Conservation (phyloP, 208 protist genomes). For the Leishmania tarentolae region DNA sequence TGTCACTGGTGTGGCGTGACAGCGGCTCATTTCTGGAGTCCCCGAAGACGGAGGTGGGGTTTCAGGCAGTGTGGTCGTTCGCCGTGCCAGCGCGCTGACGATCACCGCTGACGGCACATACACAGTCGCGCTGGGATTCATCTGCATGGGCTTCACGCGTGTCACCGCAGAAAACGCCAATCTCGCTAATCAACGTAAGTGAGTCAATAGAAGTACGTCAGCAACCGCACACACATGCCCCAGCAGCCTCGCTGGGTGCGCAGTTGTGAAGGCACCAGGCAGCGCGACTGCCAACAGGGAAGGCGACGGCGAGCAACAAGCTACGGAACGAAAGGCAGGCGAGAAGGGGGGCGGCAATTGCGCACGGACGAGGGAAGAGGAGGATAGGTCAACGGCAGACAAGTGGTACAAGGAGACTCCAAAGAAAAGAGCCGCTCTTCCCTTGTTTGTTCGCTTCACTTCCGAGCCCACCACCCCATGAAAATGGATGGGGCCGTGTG, state of each 20-base stretch:
- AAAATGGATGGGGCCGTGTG: not conserved
- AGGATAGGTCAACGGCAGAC: not conserved
- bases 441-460: not conserved
- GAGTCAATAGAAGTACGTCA: not conserved
- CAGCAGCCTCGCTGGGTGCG: not conserved
- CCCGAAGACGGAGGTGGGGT: not conserved
- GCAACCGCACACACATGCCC: not conserved
- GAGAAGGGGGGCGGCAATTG: not conserved
- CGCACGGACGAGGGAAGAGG: not conserved
- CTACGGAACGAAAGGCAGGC: not conserved
- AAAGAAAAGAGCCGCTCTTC: not conserved
- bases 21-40: not conserved
- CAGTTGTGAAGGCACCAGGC: not conserved
- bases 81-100: slow-evolving; percentile 5
- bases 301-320: not conserved
- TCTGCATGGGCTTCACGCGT: not conserved
- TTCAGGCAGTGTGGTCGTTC: slow-evolving; percentile 2
- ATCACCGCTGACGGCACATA: slow-evolving; percentile 43
- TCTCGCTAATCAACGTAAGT: not conserved
- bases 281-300: not conserved
- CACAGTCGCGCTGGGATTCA: slow-evolving; percentile 41
- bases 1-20: not conserved
- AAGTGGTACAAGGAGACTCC: not conserved
- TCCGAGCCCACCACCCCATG: not conserved
- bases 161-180: not conserved